Evolutionary conservation across 169 alveolate genomes (phyloP).

Genomic region (Plasmodium chabaudi): DNA sequence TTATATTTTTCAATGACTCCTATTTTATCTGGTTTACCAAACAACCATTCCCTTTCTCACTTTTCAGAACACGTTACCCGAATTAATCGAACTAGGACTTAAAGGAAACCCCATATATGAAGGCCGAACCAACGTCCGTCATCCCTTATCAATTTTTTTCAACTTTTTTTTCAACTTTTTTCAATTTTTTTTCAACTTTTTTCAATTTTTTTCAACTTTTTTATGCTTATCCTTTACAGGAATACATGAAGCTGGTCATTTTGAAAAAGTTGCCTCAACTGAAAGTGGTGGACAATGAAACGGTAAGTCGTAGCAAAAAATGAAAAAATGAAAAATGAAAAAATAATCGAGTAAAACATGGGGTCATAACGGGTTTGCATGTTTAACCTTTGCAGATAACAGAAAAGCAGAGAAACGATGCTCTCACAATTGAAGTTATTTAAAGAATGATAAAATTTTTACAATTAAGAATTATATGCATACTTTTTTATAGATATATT

Average conservation of each 20-base stretch:
- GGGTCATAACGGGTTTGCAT: too few relatives aligned
- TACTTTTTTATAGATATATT: background rate
- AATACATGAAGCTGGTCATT: conserved; percentile 66
- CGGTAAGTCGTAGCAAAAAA: conserved; percentile 12
- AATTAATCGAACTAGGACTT: conserved; percentile 45
- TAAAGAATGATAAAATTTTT: background rate
- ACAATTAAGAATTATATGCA: background rate
- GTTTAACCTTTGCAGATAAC: conserved; percentile 16
- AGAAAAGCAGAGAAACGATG: conserved; percentile 65
- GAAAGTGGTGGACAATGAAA: conserved; percentile 60
- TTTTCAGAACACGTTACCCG: conserved; percentile 48
- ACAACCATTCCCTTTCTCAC: background rate
- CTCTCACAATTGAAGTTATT: conserved; percentile 39
- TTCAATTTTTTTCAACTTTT: background rate
- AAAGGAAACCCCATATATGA: conserved; percentile 68
- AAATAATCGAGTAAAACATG: background rate
- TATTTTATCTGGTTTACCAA: background rate
- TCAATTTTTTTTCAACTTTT: too few relatives aligned
- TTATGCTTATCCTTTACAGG: background rate
- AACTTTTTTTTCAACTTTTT: background rate
- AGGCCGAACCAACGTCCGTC: conserved; percentile 36
- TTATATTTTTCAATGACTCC: background rate
- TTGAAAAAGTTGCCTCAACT: conserved; percentile 57
- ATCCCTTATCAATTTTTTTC: background rate
- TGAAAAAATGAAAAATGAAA: too few relatives aligned